Conservation (phyloP, 352 stramenopile genomes). For the Globisporangium paroecandrum region DNA sequence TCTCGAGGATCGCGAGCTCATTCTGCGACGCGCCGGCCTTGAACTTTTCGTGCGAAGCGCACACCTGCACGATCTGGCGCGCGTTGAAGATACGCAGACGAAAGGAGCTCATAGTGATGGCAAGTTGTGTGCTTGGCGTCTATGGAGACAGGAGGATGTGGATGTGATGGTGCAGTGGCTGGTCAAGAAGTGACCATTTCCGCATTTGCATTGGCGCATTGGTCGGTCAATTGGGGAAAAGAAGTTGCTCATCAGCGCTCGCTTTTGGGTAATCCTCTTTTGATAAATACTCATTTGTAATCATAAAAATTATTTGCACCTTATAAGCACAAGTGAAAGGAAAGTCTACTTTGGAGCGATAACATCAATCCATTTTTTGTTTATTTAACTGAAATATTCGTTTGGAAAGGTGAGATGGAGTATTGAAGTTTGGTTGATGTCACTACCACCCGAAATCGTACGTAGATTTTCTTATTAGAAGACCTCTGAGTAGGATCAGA, state of each 20-base stretch:
- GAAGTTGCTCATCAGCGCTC: constrained; percentile 1
- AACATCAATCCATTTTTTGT: too few relatives aligned
- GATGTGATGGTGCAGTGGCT: neutral
- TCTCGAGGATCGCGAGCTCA: constrained; percentile 55
- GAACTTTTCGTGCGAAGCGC: constrained; percentile 50
- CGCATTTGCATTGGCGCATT: neutral
- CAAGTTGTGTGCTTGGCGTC: constrained; percentile 22
- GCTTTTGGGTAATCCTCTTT: neutral
- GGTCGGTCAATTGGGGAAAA: neutral
- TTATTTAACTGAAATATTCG: neutral
- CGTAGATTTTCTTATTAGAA: neutral
- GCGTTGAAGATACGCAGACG: constrained; percentile 64
- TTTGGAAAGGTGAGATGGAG: neutral
- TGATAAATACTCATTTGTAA: neutral
- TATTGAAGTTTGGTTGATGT: neutral
- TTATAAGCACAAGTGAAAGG: neutral
- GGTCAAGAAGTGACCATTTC: neutral
- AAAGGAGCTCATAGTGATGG: constrained; percentile 57
- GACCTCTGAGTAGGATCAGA: neutral
- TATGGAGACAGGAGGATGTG: neutral
- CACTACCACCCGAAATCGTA: neutral
- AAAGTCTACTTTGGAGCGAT: too few relatives aligned
- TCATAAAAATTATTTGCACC: neutral
- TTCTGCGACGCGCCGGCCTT: constrained; percentile 63
- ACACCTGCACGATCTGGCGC: constrained; percentile 73